These are phyloP conservation scores for Lyophyllum shimeji DNA, from an alignment of 768 basidiomycete species.

Conservation along the genomic window DNA sequence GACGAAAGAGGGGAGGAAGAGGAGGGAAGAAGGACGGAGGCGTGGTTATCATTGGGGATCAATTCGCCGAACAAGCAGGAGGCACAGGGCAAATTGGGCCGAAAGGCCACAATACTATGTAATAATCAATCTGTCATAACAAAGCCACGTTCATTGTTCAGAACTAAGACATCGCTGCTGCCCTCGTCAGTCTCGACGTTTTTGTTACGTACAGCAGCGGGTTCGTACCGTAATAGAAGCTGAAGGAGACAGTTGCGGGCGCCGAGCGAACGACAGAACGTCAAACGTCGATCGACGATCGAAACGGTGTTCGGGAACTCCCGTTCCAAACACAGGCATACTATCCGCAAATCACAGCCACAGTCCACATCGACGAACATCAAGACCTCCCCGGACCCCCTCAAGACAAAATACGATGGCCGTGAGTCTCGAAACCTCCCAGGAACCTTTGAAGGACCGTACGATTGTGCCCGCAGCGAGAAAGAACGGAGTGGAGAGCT, in stretches of 20 bases:
- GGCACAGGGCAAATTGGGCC: neutral
- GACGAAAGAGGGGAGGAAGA: neutral
- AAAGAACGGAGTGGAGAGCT: constrained; percentile 9
- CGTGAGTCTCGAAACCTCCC: constrained; percentile 22
- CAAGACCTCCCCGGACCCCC: constrained; percentile 27
- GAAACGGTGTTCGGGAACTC: constrained; percentile 12
- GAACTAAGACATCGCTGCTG: neutral
- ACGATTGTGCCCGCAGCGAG: constrained; percentile 11
- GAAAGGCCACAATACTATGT: too few species aligned
- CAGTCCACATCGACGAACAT: constrained; percentile 18
- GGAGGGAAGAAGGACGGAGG: neutral
- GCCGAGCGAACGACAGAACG: neutral
- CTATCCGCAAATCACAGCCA: constrained; percentile 18
- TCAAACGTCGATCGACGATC: neutral
- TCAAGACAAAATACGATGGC: constrained; percentile 33
- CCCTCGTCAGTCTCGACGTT: neutral
- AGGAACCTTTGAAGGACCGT: constrained; percentile 16
- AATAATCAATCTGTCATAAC: constrained; percentile 5
- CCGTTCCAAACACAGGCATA: constrained; percentile 21
- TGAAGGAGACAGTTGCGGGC: neutral
- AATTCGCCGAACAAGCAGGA: neutral
- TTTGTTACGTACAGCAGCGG: too few species aligned
- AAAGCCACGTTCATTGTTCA: neutral
- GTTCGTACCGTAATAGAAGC: neutral
- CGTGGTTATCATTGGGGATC: constrained; percentile 3